phyloP scores from a whole-genome alignment of 192 early-diverging fungal species.

The Dimargaris cristalligena region DNA sequence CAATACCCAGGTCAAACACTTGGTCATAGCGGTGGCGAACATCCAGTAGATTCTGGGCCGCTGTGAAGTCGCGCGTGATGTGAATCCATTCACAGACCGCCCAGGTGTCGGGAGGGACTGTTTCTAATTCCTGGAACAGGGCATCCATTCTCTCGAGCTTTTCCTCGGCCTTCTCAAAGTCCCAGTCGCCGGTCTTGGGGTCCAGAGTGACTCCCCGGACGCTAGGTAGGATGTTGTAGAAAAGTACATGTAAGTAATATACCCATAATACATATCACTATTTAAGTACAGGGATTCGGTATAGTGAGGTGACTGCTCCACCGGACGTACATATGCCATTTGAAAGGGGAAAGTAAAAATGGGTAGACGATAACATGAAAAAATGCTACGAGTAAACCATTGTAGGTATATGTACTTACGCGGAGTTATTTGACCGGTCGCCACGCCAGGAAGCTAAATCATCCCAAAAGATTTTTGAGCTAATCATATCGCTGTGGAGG shows the following conservation, averaged over 20 bases:
- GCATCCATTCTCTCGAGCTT: not conserved
- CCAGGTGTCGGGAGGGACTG: not conserved
- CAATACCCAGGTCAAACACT: not conserved
- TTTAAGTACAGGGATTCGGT: no score
- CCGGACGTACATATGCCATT: no score
- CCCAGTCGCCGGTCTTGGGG: not conserved
- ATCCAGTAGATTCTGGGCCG: not conserved
- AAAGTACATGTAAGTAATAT: no score
- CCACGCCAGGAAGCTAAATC: not conserved
- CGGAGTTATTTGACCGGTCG: not conserved
- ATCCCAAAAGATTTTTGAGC: not conserved
- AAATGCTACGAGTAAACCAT: no score
- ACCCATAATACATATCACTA: no score
- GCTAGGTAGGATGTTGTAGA: not conserved
- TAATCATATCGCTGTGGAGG: not conserved
- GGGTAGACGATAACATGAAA: no score
- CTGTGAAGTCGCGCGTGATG: not conserved
- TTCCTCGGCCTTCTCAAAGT: not conserved
- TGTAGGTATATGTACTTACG: not conserved
- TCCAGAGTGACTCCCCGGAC: not conserved
- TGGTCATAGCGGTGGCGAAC: slow-evolving; percentile 2
- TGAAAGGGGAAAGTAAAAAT: no score
- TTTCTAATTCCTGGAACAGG: not conserved
- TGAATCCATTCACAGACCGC: not conserved
- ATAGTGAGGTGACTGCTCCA: no score